A percentile compares a stretch with the other conserved stretches of the same genome.
These are phyloP conservation scores for Hypomyces perniciosus DNA, from an alignment of 2,329 filamentous ascomycete genomes.

Conservation along the genomic window DNA sequence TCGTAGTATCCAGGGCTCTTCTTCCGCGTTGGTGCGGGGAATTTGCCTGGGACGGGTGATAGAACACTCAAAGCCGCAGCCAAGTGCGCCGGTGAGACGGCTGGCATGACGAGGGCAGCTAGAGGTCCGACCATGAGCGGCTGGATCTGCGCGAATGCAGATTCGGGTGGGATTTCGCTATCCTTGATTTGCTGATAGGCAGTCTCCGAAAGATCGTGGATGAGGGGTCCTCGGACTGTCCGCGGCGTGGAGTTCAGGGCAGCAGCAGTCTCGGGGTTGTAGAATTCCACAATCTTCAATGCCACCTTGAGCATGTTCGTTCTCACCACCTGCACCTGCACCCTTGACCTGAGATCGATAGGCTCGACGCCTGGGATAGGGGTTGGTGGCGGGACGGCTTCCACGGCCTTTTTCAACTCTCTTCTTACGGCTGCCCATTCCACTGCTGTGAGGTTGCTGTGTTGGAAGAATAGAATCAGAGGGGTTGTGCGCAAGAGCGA, in stretches of 20 bases:
- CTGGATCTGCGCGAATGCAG: constrained; percentile 54
- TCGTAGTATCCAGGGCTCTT: constrained; percentile 80
- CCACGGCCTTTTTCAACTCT: constrained; percentile 39
- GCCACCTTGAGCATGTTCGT: constrained; percentile 85
- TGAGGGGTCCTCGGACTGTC: constrained; percentile 28
- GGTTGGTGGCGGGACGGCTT: constrained; percentile 32
- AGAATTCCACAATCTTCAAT: constrained; percentile 81
- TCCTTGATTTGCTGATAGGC: constrained; percentile 45
- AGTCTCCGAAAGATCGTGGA: constrained; percentile 48
- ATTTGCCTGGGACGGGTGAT: constrained; percentile 62
- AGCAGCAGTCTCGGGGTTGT: constrained; percentile 43
- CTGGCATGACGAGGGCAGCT: constrained; percentile 72
- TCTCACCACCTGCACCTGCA: constrained; percentile 78
- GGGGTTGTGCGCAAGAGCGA: constrained; percentile 81
- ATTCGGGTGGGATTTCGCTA: constrained; percentile 30
- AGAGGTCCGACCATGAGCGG: constrained; percentile 77
- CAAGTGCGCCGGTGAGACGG: constrained; percentile 76
- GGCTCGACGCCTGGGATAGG: constrained; percentile 23
- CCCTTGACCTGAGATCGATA: constrained; percentile 48
- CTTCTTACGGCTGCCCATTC: constrained; percentile 48
- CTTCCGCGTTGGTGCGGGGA: constrained; percentile 71
- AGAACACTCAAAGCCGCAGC: constrained; percentile 76
- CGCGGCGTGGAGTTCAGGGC: constrained; percentile 25
- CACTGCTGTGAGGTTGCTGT: constrained; percentile 62
- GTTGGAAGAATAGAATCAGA: constrained; percentile 74